Evolutionary conservation across 768 basidiomycete species (phyloP), one percentile per base, ranked within the genome.

Genomic region (Holtermannia corniformis): DNA sequence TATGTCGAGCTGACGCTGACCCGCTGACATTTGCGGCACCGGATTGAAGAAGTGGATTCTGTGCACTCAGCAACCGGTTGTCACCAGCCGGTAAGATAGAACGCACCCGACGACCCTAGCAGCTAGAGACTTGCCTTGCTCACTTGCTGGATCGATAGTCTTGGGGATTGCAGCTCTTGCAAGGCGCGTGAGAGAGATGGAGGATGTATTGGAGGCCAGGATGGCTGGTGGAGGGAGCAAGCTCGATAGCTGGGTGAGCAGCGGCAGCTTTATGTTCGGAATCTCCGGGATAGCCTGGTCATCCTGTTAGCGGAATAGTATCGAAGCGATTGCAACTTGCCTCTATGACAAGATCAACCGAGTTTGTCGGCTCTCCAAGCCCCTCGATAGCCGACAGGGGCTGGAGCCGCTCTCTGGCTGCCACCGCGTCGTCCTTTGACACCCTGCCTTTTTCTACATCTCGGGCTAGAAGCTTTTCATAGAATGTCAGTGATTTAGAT

Each of bases 21-120:
- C n/a, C 44, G 59, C 80, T 47, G 65, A 87, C 91, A 95, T 95
- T 26, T 93, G 86, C 2, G 92, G 92, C 3, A 95, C 92, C 3
- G 92, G 92, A 65, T 96, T 93, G 76, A 95, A 93, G 77, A 91
- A 95, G 70, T 93, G 90, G 41, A 93, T 75, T 84, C 87, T 89
- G 49, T 11, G 32, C 26, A 48, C 13, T 21, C 51, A 51, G 32
- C 40, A 47, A 10, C n/a, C 7, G 23, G n/a, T n/a, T n/a, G n/a
- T n/a, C n/a, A n/a, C n/a, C n/a, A n/a, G n/a, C n/a, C n/a, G n/a
- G n/a, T 37, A 16, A 37, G 32, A 40, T 22, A 41, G 19, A 21
- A 51, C 55, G 57, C 48, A 67, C 32, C 55, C 90, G 47, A 95
- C 87, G 40, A 91, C 88, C 44, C 89, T 79, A 43, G 81, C 76